These are phyloP conservation scores for Tillandsia leiboldiana DNA, from an alignment of 176 grass and related monocot species.

Conservation along the genomic window DNA sequence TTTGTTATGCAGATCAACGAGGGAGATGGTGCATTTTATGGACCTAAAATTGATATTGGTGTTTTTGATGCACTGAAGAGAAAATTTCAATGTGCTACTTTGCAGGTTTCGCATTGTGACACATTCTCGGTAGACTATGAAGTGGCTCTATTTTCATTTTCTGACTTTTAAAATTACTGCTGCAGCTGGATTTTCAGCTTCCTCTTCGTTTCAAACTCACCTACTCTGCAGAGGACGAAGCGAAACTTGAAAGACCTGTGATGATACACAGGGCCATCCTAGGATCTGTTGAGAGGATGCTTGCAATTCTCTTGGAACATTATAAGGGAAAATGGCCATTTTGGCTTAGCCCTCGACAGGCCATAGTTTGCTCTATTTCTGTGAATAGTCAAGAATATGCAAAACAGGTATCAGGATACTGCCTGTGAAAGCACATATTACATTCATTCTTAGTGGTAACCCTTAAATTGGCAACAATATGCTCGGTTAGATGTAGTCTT, in stretches of 20 bases:
- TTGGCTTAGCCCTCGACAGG: slow-evolving; percentile 97
- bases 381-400: slow-evolving; percentile 58
- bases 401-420: slow-evolving; percentile 47
- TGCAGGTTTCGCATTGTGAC: slow-evolving; percentile 53
- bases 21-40: slow-evolving; percentile 98
- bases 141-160: slow-evolving; percentile 12
- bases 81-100: slow-evolving; percentile 96
- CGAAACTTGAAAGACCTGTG: slow-evolving; percentile 89
- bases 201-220: slow-evolving; percentile 79
- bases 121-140: neutral
- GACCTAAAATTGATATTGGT: slow-evolving; percentile 98
- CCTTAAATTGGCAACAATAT: no score
- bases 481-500: neutral
- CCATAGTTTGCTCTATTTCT: slow-evolving; percentile 78
- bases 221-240: slow-evolving; percentile 95
- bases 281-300: slow-evolving; percentile 95
- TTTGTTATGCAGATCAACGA: slow-evolving; percentile 64
- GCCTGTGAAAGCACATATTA: neutral
- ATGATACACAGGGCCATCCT: slow-evolving; percentile 96
- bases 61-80: slow-evolving; percentile 96
- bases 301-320: slow-evolving; percentile 98
- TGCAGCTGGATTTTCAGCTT: slow-evolving; percentile 92
- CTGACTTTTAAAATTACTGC: slow-evolving; percentile 25
- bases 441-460: neutral
- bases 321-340: slow-evolving; percentile 99